Percentiles rank a stretch among this genome's conserved stretches.
These are phyloP conservation scores for Teunomyces kruisii DNA, from an alignment of 805 yeast genomes.

Conservation along the genomic window DNA sequence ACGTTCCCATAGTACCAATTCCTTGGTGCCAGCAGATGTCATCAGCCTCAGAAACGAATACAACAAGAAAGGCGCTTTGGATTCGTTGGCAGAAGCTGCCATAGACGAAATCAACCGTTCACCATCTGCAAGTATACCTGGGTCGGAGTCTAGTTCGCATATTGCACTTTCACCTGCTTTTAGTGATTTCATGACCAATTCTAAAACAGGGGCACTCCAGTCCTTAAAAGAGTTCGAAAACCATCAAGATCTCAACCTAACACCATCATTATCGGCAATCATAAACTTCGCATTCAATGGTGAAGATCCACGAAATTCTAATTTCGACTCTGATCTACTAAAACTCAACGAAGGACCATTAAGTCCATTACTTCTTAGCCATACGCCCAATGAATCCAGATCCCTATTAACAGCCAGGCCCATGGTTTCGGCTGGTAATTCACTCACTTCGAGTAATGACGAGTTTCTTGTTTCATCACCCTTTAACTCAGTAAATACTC, in stretches of 20 bases:
- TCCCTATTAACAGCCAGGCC: background rate
- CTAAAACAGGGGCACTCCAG: background rate
- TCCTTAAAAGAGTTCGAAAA: background rate
- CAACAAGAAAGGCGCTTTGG: slow-evolving; percentile 16
- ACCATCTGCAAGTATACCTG: slow-evolving; percentile 6
- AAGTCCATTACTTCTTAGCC: slow-evolving; percentile 23
- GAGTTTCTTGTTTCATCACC: slow-evolving; percentile 5
- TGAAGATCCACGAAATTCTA: slow-evolving; percentile 16
- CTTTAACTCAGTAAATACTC: background rate
- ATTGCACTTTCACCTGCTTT: slow-evolving; percentile 13
- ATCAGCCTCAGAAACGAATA: slow-evolving; percentile 13
- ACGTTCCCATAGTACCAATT: slow-evolving; percentile 21
- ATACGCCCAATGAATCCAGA: background rate
- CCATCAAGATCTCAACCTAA: slow-evolving; percentile 22
- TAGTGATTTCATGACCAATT: slow-evolving; percentile 9
- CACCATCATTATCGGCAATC: slow-evolving; percentile 40
- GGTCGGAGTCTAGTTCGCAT: slow-evolving; percentile 6
- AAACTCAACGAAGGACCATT: slow-evolving; percentile 22
- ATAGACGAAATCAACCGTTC: slow-evolving; percentile 26
- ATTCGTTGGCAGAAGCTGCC: slow-evolving; percentile 37
- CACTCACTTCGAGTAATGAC: background rate
- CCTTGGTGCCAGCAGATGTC: slow-evolving; percentile 9
- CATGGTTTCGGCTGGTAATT: background rate
- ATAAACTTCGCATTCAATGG: slow-evolving; percentile 33
- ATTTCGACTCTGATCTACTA: slow-evolving; percentile 12